These are phyloP conservation scores for Mikania micrantha DNA, from an alignment of 129 eudicot species.

Conservation along the genomic window DNA sequence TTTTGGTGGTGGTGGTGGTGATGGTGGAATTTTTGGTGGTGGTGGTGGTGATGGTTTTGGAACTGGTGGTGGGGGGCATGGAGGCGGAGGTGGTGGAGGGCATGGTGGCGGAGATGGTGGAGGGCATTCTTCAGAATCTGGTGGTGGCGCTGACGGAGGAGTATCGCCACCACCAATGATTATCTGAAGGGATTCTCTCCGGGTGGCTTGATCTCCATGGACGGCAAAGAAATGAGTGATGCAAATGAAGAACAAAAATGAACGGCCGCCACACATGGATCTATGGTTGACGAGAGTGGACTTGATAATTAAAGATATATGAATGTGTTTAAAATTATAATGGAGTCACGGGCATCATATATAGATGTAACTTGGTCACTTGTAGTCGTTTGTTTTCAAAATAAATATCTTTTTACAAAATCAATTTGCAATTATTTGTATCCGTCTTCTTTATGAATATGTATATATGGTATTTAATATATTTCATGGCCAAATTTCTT, in stretches of 20 bases:
- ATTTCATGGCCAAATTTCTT: no score
- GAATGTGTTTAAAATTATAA: no score
- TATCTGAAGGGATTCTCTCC: conserved; percentile 31
- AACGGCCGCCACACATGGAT: neutral
- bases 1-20: neutral
- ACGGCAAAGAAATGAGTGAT: conserved; percentile 5
- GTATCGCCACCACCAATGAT: conserved; percentile 27
- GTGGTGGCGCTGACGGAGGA: neutral
- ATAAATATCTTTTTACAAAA: no score
- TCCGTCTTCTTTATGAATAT: no score
- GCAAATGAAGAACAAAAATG: conserved; percentile 12
- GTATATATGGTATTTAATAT: no score
- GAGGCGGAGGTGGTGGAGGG: neutral
- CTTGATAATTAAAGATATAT: no score
- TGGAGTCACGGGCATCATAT: no score
- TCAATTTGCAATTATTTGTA: no score
- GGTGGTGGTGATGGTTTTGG: neutral
- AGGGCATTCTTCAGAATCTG: neutral
- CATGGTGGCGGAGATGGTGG: neutral
- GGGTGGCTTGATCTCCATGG: neutral
- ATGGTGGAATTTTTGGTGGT: neutral
- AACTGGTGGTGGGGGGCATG: neutral
- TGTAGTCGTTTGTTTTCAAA: no score
- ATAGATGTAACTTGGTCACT: no score
- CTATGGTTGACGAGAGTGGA: neutral